Conservation (phyloP, 768 basidiomycete genomes). For the Coprinopsis marcescibilis region DNA sequence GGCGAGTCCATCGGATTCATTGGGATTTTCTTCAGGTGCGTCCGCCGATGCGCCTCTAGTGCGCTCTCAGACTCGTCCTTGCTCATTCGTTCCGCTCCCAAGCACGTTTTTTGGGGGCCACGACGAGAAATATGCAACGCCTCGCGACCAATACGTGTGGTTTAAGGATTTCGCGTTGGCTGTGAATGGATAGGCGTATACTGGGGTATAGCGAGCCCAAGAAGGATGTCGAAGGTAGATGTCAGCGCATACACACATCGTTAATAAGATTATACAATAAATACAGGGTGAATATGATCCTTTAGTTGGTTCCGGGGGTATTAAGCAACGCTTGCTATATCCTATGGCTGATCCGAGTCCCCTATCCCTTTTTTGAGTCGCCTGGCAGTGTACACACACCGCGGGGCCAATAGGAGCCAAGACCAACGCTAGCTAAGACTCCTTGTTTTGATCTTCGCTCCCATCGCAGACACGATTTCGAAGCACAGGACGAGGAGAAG, state of each 20-base stretch:
- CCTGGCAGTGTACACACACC: no score
- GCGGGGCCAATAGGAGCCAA: no score
- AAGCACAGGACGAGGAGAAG: conserved; percentile 73
- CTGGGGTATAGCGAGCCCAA: background rate
- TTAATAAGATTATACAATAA: background rate
- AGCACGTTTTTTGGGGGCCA: conserved; percentile 65
- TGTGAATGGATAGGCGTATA: background rate
- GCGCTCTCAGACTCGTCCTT: background rate
- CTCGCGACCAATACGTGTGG: conserved; percentile 70
- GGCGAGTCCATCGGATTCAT: conserved; percentile 30
- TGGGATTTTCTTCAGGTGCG: conserved; percentile 76
- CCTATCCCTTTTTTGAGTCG: no score
- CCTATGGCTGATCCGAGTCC: no score
- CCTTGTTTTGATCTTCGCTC: conserved; percentile 25
- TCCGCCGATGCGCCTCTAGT: background rate
- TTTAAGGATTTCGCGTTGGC: conserved; percentile 48
- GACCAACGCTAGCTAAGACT: no score
- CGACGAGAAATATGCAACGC: conserved; percentile 57
- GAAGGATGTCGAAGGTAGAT: no score
- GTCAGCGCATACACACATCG: no score
- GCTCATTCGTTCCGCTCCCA: background rate
- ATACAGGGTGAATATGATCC: background rate
- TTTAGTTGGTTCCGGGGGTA: background rate
- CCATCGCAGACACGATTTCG: conserved; percentile 50
- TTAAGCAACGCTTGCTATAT: background rate